phyloP scores from a whole-genome alignment of 75 land plant species.

The Cunninghamia lanceolata region DNA sequence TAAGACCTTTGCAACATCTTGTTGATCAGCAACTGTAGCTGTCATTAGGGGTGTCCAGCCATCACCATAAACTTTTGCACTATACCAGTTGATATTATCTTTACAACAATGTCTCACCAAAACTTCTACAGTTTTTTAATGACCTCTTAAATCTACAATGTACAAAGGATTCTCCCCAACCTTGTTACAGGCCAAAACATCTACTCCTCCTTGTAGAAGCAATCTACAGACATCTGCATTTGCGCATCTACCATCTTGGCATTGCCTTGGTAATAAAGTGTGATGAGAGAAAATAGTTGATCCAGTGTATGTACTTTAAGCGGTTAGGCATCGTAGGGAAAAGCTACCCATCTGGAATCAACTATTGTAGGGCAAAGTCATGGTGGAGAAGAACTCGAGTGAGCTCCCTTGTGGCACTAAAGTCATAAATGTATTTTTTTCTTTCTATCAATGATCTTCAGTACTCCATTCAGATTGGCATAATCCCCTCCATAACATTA shows the following conservation, averaged over 20 bases:
- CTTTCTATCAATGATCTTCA: no score
- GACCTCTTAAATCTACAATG: conserved; percentile 33
- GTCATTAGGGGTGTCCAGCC: conserved; percentile 56
- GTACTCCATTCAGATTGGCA: no score
- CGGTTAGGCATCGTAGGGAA: no score
- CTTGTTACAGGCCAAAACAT: conserved; percentile 36
- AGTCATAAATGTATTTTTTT: no score
- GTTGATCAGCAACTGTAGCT: conserved; percentile 44
- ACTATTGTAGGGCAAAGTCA: no score
- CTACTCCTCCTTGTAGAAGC: conserved; percentile 32
- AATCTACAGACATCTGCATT: conserved; percentile 25
- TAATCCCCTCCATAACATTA: no score
- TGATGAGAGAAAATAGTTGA: no score
- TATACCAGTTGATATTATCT: conserved; percentile 37
- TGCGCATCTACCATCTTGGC: conserved; percentile 17
- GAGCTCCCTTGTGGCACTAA: no score
- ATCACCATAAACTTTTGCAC: conserved; percentile 41
- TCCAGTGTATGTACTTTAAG: no score
- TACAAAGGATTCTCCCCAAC: conserved; percentile 42
- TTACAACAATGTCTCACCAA: conserved; percentile 30
- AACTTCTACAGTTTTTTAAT: conserved; percentile 23
- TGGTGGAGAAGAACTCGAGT: no score
- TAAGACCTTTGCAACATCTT: conserved; percentile 38
- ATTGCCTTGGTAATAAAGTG: no score
- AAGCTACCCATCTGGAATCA: no score